Percentiles rank a stretch among this genome's conserved stretches.
These are phyloP conservation scores for Kandelia obovata DNA, from an alignment of 345 rosid species.

Conservation along the genomic window DNA sequence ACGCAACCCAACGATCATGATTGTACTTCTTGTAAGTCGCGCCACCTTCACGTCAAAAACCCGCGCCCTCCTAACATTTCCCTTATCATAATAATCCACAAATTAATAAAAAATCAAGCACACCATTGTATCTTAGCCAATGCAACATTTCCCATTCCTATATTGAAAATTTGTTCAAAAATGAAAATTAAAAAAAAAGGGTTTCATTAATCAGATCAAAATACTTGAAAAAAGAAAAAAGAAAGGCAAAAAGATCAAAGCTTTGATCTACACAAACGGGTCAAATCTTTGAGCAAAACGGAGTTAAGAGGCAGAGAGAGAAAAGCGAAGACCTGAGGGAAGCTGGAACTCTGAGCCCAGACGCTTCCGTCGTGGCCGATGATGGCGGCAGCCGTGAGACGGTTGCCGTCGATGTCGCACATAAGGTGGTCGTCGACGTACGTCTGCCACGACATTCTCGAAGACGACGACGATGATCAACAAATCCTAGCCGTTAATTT, in stretches of 20 bases:
- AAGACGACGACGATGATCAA: not conserved
- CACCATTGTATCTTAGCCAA: not conserved
- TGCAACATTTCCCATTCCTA: not conserved
- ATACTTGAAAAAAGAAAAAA: not conserved
- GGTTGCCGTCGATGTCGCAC: constrained; percentile 23
- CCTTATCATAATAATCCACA: no score
- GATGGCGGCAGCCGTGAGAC: constrained; percentile 19
- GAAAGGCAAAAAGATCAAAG: not conserved
- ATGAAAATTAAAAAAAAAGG: not conserved
- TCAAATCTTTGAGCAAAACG: constrained; percentile 2
- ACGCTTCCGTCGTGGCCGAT: constrained; percentile 25
- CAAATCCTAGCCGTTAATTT: constrained; percentile 3
- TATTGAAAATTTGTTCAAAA: not conserved
- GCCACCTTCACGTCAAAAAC: no score
- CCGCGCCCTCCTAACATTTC: no score
- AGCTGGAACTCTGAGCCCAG: constrained; percentile 23
- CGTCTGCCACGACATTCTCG: constrained; percentile 25
- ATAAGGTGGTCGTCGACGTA: constrained; percentile 25
- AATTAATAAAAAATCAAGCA: no score
- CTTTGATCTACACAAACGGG: constrained; percentile 5
- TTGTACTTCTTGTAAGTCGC: no score
- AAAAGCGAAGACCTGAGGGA: constrained; percentile 19
- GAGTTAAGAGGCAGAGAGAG: not conserved
- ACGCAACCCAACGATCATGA: no score
- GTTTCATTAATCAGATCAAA: not conserved